phyloP scores from a whole-genome alignment of 2,329 filamentous ascomycete species.

The Karstenula rhodostoma region DNA sequence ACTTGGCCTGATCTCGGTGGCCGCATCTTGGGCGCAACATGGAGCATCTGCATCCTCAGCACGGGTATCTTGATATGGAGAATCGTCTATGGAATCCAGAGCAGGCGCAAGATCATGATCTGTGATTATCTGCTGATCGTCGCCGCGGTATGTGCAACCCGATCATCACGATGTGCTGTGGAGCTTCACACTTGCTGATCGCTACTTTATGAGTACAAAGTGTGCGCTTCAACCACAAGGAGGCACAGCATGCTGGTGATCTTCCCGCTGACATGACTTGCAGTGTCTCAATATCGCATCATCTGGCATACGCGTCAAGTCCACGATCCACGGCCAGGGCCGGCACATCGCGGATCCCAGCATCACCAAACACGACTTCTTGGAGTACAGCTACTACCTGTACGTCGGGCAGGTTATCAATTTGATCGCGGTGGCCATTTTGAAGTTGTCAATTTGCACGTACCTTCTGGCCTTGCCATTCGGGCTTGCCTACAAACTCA shows the following conservation, averaged over 20 bases:
- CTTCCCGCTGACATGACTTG: slow-evolving; percentile 1
- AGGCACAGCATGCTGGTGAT: neutral
- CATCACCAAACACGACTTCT: slow-evolving; percentile 26
- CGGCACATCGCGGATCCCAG: slow-evolving; percentile 35
- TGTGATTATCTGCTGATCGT: slow-evolving; percentile 35
- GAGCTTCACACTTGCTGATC: slow-evolving; percentile 7
- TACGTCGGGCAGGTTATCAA: slow-evolving; percentile 35
- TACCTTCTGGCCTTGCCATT: slow-evolving; percentile 38
- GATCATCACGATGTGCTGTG: neutral
- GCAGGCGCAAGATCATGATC: slow-evolving; percentile 30
- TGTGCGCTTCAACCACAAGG: neutral
- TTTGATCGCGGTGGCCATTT: slow-evolving; percentile 31
- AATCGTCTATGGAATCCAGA: slow-evolving; percentile 27
- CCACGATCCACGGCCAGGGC: slow-evolving; percentile 26
- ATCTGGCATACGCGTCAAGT: slow-evolving; percentile 26
- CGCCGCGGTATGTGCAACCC: slow-evolving; percentile 25
- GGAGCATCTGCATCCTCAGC: slow-evolving; percentile 26
- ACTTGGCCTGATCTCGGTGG: slow-evolving; percentile 27
- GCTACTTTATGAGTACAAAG: neutral
- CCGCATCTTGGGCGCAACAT: slow-evolving; percentile 27
- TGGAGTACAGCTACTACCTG: slow-evolving; percentile 31
- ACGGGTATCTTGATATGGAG: slow-evolving; percentile 31
- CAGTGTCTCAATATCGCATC: slow-evolving; percentile 30
- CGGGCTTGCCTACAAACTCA: slow-evolving; percentile 27
- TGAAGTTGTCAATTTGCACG: slow-evolving; percentile 40